phyloP scores from a whole-genome alignment of 164 flowering plant species.

The Liquidambar formosana region DNA sequence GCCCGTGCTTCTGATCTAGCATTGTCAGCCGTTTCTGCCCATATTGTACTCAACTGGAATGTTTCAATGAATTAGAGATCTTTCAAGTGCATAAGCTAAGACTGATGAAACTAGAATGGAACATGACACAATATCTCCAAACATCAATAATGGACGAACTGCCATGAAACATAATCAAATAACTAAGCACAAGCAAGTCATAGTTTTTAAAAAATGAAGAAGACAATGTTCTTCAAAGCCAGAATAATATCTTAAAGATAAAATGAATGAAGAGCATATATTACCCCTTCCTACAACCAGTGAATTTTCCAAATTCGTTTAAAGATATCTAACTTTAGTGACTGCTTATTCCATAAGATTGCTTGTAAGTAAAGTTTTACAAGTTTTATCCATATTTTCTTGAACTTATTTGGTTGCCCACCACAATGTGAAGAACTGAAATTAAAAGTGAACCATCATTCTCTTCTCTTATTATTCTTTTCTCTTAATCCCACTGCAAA shows the following conservation, averaged over 20 bases:
- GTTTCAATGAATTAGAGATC: conserved; percentile 4
- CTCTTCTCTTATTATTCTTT: background rate
- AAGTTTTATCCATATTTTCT: background rate
- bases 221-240: background rate
- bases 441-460: background rate
- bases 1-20: conserved; percentile 87
- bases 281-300: too few species aligned
- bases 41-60: conserved; percentile 88
- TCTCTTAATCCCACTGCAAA: background rate
- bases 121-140: background rate
- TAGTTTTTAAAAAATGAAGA: background rate
- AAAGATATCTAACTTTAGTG: too few species aligned
- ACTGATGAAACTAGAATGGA: background rate
- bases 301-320: too few species aligned
- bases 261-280: too few species aligned
- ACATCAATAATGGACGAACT: background rate
- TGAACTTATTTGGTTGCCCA: background rate
- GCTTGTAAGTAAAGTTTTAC: background rate
- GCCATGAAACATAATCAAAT: background rate
- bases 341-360: background rate
- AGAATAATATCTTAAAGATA: too few species aligned
- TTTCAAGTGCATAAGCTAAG: conserved; percentile 3
- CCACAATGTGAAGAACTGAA: background rate
- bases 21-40: conserved; percentile 93
- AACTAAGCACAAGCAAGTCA: background rate